Evolutionary conservation across 768 basidiomycete species (phyloP).

Genomic region (Pholiota conissans): DNA sequence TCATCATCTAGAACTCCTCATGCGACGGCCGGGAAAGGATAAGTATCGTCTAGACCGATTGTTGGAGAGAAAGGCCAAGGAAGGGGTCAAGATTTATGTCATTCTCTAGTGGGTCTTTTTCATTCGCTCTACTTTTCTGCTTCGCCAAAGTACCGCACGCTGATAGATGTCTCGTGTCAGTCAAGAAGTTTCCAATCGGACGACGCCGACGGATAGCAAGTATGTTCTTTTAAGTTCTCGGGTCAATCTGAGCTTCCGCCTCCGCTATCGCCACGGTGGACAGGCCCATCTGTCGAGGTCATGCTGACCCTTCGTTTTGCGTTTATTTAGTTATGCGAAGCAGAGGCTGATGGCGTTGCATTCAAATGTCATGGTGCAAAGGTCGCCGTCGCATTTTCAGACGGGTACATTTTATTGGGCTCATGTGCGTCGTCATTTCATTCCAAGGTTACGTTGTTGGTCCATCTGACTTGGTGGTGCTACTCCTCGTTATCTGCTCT

Average conservation of each 20-base stretch:
- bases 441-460: neutral
- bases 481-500: neutral
- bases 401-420: constrained; percentile 99
- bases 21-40: constrained; percentile 83
- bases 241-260: constrained; percentile 5
- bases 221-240: constrained; percentile 34
- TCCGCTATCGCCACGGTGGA: neutral
- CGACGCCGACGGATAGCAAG: constrained; percentile 94
- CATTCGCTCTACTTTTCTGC: neutral
- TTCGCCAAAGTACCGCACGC: neutral
- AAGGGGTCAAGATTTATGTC: constrained; percentile 94
- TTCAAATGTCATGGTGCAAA: constrained; percentile 92
- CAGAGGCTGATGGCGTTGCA: constrained; percentile 77
- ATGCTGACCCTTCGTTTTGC: constrained; percentile 3
- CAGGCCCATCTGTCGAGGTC: neutral
- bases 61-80: constrained; percentile 87
- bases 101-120: constrained; percentile 77
- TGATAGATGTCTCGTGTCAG: constrained; percentile 37
- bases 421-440: constrained; percentile 59
- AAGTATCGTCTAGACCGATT: constrained; percentile 86
- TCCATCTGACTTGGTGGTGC: constrained; percentile 6
- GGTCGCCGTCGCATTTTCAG: constrained; percentile 96
- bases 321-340: constrained; percentile 72
- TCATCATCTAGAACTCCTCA: constrained; percentile 62
- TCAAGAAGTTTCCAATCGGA: constrained; percentile 93